Base-by-base conservation (phyloP, 768 basidiomycete species). In the Pleurotus platypus region DNA sequence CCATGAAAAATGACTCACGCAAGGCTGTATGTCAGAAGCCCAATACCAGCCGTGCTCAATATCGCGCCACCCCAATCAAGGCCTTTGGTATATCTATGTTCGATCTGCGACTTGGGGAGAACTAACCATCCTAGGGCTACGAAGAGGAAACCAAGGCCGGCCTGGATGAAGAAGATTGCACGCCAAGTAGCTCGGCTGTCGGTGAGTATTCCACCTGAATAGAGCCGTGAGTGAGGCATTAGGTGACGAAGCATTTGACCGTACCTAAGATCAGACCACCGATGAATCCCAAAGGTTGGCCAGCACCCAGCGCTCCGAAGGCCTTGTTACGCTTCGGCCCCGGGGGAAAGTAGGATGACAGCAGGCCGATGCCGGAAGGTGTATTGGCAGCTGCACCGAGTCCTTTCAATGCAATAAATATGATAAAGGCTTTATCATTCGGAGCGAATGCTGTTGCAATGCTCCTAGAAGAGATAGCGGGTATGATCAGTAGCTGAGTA, bases 301-400 rank as follows among this genome's bases (percentile, higher is more conserved):
- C 69, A 13, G 70, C 68, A 9, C 71, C 70, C n/a, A 73, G 54
- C 20, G 69, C 66, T n/a, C 69, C 69, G 43, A 69, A 70, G 4
- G 70, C 71, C 20, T 60, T 66, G 51, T 70, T 71, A 40, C 69
- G 64, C 18, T 59, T 60, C 2, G 60, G 56, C 13, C 71, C 71
- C 2, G 66, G 63, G 9, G 70, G 66, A 58, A 73, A 72, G 50
- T 64, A 63, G 5, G 65, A 60, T 1, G 69, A 63, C 40, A 71
- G 58, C 22, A 72, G 48, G 12, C 63, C 59, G 43, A 62, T 56
- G 46, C 67, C 67, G 26, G 69, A 67, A 2, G 70, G 71, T 1
- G 71, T 71, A 55, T 71, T 70, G 5, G 71, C 71, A 12, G 71
- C 70, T 46, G 70, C 68, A 15, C 71, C 71, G 5, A 73, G 49